These are phyloP conservation scores for Echites panduratus DNA, from an alignment of 257 asterid species.

Conservation along the genomic window DNA sequence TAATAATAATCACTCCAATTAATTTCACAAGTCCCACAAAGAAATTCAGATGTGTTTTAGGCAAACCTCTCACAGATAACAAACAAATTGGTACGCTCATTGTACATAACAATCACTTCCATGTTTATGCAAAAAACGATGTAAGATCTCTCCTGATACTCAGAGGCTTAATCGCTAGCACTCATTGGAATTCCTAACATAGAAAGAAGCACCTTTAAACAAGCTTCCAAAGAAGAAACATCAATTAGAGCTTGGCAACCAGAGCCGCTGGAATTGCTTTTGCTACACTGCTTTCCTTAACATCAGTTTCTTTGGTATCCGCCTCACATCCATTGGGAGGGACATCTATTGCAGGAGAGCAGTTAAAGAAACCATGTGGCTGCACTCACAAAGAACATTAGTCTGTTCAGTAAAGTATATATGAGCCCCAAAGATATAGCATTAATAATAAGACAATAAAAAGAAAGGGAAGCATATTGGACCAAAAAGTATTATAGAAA, in stretches of 20 bases:
- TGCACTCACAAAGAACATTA: slow-evolving; percentile 27
- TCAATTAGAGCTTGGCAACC: slow-evolving; percentile 32
- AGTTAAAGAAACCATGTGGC: slow-evolving; percentile 98
- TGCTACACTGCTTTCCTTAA: slow-evolving; percentile 41
- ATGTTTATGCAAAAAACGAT: neutral
- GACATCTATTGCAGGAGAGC: slow-evolving; percentile 92
- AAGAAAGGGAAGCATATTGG: neutral
- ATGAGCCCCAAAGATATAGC: neutral
- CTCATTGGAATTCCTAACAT: neutral
- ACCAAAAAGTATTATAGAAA: neutral
- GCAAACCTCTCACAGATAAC: neutral
- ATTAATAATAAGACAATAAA: neutral
- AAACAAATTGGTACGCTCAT: neutral
- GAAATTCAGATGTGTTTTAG: neutral
- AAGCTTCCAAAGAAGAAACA: neutral
- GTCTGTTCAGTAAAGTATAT: neutral
- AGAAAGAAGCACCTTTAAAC: neutral
- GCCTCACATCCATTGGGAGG: slow-evolving; percentile 66
- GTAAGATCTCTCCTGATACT: neutral
- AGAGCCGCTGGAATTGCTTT: slow-evolving; percentile 44
- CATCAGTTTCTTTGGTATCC: slow-evolving; percentile 65
- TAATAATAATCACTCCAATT: neutral
- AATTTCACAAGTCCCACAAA: neutral
- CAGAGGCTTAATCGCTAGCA: neutral
- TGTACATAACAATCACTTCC: neutral